Percentiles rank a stretch among this genome's conserved stretches.
Conservation (phyloP, 805 yeast species). For the Naumovozyma dairenensis region DNA sequence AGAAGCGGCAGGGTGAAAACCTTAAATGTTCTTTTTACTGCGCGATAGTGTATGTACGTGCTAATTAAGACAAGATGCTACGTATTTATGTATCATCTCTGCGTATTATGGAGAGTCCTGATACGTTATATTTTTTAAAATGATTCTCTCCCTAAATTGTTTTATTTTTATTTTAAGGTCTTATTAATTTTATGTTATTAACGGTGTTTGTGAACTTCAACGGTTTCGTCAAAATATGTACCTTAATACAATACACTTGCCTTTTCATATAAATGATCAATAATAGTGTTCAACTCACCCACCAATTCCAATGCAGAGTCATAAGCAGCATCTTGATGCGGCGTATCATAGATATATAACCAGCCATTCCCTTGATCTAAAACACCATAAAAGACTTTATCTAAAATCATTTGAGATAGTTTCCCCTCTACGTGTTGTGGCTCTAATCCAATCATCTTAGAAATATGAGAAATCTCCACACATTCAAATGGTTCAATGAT, state of each 20-base stretch:
- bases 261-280: slow-evolving; percentile 86
- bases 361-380: slow-evolving; percentile 98
- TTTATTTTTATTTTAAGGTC: too few species aligned
- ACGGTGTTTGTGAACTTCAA: too few species aligned
- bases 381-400: slow-evolving; percentile 90
- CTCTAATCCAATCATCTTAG: slow-evolving; percentile 80
- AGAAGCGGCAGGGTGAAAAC: too few species aligned
- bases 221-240: too few species aligned
- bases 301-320: slow-evolving; percentile 80
- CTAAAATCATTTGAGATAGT: slow-evolving; percentile 91
- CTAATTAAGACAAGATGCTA: too few species aligned
- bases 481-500: slow-evolving; percentile 93
- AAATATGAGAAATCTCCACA: slow-evolving; percentile 86
- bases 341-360: slow-evolving; percentile 85
- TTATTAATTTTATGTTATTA: too few species aligned
- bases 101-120: too few species aligned
- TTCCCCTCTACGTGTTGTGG: slow-evolving; percentile 86
- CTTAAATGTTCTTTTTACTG: too few species aligned
- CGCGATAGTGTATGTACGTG: too few species aligned
- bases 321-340: slow-evolving; percentile 78
- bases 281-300: slow-evolving; percentile 77
- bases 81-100: too few species aligned
- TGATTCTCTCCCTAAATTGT: too few species aligned
- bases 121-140: too few species aligned
- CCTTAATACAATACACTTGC: slow-evolving; percentile 69